Percentiles rank a stretch among this genome's conserved stretches.
phyloP scores from a whole-genome alignment of 1,284 basidiomycete species.

The Leccinum variabile region DNA sequence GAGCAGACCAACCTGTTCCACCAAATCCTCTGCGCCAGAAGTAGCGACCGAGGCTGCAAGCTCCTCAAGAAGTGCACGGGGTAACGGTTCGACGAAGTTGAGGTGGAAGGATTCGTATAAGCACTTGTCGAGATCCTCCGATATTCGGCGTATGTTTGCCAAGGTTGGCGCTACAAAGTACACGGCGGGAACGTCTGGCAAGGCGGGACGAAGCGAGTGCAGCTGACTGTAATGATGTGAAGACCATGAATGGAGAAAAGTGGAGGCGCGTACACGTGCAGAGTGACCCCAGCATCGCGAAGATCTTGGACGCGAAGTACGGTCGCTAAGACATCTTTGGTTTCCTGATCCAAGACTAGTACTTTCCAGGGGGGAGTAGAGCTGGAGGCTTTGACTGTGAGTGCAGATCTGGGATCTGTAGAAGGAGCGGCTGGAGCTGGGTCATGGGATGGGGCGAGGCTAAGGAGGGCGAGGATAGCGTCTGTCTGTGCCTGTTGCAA shows the following conservation, averaged over 20 bases:
- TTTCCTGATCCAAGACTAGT: constrained; percentile 90
- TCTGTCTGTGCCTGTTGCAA: constrained; percentile 80
- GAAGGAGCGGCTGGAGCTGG: constrained; percentile 24
- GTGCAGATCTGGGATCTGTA: constrained; percentile 31
- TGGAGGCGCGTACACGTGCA: constrained; percentile 82
- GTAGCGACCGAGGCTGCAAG: constrained; percentile 87
- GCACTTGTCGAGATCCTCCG: constrained; percentile 82
- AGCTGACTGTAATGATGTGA: constrained; percentile 66
- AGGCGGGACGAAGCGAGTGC: constrained; percentile 84
- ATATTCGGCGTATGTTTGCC: constrained; percentile 85
- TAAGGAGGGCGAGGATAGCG: constrained; percentile 66
- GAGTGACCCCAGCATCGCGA: constrained; percentile 92
- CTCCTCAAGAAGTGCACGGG: constrained; percentile 89
- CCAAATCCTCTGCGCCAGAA: constrained; percentile 81
- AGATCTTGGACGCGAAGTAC: constrained; percentile 95
- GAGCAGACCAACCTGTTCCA: constrained; percentile 64
- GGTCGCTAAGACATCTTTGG: constrained; percentile 95
- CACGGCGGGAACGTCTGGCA: constrained; percentile 95
- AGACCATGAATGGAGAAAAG: not conserved
- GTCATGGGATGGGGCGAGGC: constrained; percentile 54
- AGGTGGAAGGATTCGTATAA: constrained; percentile 94
- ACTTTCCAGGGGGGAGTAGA: constrained; percentile 91
- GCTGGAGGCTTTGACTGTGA: constrained; percentile 47
- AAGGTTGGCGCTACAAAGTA: constrained; percentile 96
- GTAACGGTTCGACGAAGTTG: constrained; percentile 92